These are phyloP conservation scores for Aureobasidium sp. DNA, from an alignment of 2,329 filamentous ascomycete species.

Conservation along the genomic window DNA sequence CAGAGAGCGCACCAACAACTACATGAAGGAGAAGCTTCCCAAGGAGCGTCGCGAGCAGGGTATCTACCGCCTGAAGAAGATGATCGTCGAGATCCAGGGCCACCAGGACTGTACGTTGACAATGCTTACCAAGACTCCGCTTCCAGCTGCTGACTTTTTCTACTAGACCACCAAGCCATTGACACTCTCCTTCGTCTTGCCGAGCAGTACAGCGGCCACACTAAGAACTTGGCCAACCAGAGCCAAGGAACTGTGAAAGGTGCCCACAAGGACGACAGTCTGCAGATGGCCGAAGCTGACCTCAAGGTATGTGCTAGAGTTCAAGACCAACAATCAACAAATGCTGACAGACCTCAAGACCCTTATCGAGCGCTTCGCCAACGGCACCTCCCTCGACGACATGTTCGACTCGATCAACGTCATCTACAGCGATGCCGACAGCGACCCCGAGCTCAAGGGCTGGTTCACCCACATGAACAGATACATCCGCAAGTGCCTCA, in stretches of 20 bases:
- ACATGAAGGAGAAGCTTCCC: constrained; percentile 80
- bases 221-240: constrained; percentile 57
- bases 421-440: constrained; percentile 81
- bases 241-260: constrained; percentile 64
- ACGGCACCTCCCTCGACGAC: constrained; percentile 82
- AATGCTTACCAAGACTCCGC: background rate
- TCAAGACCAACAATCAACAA: constrained; percentile 31
- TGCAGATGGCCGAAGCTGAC: constrained; percentile 69
- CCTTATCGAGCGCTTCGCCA: constrained; percentile 85
- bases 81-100: constrained; percentile 92
- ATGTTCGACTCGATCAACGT: constrained; percentile 77
- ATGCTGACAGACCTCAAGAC: constrained; percentile 55
- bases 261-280: constrained; percentile 55
- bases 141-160: constrained; percentile 24
- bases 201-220: constrained; percentile 75
- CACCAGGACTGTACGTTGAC: constrained; percentile 71
- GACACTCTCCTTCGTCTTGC: constrained; percentile 77
- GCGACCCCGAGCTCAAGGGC: constrained; percentile 73
- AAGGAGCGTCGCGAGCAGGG: constrained; percentile 88
- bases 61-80: constrained; percentile 93
- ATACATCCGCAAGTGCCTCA: constrained; percentile 75
- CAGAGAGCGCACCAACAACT: constrained; percentile 56
- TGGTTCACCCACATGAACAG: constrained; percentile 79
- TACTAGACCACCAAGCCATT: constrained; percentile 72
- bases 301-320: constrained; percentile 55